Conservation (phyloP, 345 rosid genomes). For the Citrus maxima region DNA sequence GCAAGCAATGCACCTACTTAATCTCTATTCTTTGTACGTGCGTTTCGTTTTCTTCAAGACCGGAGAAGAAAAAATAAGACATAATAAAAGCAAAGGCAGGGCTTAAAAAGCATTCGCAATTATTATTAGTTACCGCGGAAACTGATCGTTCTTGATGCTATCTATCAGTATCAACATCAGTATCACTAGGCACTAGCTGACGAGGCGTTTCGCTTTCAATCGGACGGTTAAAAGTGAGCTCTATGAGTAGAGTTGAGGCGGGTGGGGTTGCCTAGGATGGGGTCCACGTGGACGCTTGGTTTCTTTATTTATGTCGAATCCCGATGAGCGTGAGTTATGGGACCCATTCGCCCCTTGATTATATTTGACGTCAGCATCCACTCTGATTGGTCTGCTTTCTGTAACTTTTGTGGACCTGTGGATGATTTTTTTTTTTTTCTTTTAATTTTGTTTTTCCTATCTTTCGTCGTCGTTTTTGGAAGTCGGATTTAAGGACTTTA, state of each 20-base stretch:
- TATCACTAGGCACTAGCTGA: background rate
- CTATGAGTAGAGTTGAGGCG: constrained; percentile 6
- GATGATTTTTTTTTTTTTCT: background rate
- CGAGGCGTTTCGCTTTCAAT: constrained; percentile 6
- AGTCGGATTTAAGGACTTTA: background rate
- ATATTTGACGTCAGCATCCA: background rate
- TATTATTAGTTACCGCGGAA: background rate
- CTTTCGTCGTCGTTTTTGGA: background rate
- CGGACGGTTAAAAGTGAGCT: constrained; percentile 7
- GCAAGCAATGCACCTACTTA: background rate
- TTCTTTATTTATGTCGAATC: constrained; percentile 5
- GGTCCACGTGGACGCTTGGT: background rate
- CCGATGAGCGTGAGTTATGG: background rate
- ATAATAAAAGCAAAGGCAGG: background rate
- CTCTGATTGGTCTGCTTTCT: background rate
- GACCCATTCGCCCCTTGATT: background rate
- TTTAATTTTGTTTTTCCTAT: background rate
- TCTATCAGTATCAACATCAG: background rate
- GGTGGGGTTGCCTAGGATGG: background rate
- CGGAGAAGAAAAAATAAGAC: background rate
- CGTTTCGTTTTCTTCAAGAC: constrained; percentile 5
- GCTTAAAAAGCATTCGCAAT: background rate
- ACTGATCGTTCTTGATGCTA: background rate
- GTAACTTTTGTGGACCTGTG: background rate
- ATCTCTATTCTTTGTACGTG: background rate